Evolutionary conservation across 2,329 filamentous ascomycete genomes (phyloP).

Genomic region (Coniochaeta ligniaria): DNA sequence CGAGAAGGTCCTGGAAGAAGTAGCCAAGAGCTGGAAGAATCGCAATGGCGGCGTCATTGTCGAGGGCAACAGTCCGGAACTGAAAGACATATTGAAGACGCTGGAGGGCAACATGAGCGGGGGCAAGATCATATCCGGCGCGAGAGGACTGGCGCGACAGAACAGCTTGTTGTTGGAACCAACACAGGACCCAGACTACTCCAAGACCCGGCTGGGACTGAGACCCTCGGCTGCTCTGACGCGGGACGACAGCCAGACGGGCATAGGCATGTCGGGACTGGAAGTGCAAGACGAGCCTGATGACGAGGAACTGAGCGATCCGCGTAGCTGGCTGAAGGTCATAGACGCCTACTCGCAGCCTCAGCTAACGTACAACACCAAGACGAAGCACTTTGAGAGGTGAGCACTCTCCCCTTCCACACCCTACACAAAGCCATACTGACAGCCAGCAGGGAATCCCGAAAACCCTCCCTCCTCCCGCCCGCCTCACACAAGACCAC

Average conservation of each 20-base stretch:
- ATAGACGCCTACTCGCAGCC: slow-evolving; percentile 83
- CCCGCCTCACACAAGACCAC: slow-evolving; percentile 73
- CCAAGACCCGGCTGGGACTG: slow-evolving; percentile 49
- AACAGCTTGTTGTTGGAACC: slow-evolving; percentile 56
- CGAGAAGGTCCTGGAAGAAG: slow-evolving; percentile 86
- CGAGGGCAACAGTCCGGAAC: slow-evolving; percentile 66
- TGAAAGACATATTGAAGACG: slow-evolving; percentile 77
- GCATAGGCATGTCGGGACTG: slow-evolving; percentile 53
- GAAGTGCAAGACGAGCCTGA: slow-evolving; percentile 48
- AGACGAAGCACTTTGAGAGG: slow-evolving; percentile 88
- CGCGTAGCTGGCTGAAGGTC: slow-evolving; percentile 76
- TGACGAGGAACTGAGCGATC: slow-evolving; percentile 56
- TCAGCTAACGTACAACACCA: slow-evolving; percentile 64
- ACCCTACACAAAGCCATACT: slow-evolving; percentile 4
- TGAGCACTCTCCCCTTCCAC: slow-evolving; percentile 21
- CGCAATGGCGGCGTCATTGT: slow-evolving; percentile 85
- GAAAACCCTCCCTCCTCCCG: slow-evolving; percentile 66
- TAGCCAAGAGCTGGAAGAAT: slow-evolving; percentile 87
- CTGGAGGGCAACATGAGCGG: slow-evolving; percentile 84
- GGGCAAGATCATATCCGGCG: slow-evolving; percentile 56
- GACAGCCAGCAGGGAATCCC: slow-evolving; percentile 40
- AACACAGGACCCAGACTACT: slow-evolving; percentile 40
- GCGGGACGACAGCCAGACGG: slow-evolving; percentile 57
- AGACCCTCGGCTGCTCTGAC: slow-evolving; percentile 35
- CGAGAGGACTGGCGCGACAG: slow-evolving; percentile 51